A percentile compares a stretch with the other conserved stretches of the same genome.
Conservation (phyloP, 2,329 filamentous ascomycete genomes). For the Fusarium algeriense region DNA sequence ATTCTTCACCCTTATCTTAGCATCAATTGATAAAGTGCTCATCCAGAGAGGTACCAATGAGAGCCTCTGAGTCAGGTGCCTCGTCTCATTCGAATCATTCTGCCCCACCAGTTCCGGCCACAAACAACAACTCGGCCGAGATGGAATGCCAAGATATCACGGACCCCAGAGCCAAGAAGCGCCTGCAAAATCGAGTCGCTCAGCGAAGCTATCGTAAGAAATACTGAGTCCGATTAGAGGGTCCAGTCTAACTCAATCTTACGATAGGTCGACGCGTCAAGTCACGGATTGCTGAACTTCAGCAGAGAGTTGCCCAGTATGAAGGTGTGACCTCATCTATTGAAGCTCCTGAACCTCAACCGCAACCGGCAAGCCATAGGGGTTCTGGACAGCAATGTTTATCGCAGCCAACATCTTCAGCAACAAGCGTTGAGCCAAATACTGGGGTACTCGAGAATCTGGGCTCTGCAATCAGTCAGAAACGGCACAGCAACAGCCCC, state of each 20-base stretch:
- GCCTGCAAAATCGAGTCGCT: constrained; percentile 1
- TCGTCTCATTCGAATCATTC: neutral
- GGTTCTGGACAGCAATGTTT: neutral
- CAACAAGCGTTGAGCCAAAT: neutral
- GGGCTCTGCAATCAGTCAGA: neutral
- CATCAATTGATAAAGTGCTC: too few species aligned
- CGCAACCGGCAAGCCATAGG: neutral
- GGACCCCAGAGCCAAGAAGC: constrained; percentile 1
- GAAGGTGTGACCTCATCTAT: neutral
- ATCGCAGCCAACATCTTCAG: neutral
- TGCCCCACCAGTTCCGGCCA: neutral
- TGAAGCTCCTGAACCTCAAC: neutral
- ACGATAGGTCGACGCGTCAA: neutral
- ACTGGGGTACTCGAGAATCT: neutral
- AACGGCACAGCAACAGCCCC: neutral
- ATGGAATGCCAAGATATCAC: neutral
- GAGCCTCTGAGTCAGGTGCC: neutral
- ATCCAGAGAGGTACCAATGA: too few species aligned
- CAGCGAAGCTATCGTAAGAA: constrained; percentile 2
- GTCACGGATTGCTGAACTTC: neutral
- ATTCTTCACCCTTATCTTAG: too few species aligned
- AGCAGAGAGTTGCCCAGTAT: neutral
- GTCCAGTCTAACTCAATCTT: neutral
- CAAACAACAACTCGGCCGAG: neutral
- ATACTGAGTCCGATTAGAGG: neutral